phyloP scores from a whole-genome alignment of 2,329 filamentous ascomycete species.

The Arthrobotrys iridis region DNA sequence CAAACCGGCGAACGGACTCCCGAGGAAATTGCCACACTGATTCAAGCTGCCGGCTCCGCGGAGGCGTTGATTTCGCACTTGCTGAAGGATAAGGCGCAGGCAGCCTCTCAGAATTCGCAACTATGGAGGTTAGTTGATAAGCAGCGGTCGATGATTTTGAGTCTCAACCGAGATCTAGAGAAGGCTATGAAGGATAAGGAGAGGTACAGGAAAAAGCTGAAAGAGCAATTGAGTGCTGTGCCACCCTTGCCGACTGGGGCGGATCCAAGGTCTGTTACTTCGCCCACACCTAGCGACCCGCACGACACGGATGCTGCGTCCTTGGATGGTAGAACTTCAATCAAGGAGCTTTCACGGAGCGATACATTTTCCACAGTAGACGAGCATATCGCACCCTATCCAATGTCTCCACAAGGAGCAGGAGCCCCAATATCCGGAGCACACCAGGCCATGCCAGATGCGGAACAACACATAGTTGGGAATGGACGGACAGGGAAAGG shows the following conservation, averaged over 20 bases:
- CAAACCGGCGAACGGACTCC: constrained; percentile 66
- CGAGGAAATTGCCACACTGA: constrained; percentile 80
- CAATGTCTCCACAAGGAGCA: constrained; percentile 44
- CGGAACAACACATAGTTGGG: constrained; percentile 45
- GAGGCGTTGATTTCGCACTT: constrained; percentile 89
- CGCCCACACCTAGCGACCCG: constrained; percentile 58
- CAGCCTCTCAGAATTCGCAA: constrained; percentile 87
- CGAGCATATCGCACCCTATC: constrained; percentile 39
- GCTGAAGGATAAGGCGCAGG: constrained; percentile 88
- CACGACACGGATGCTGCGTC: constrained; percentile 57
- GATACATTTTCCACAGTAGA: constrained; percentile 44
- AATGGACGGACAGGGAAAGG: constrained; percentile 11
- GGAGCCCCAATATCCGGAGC: constrained; percentile 1
- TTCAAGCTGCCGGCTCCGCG: constrained; percentile 84
- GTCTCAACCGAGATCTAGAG: constrained; percentile 93
- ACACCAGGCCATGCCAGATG: constrained; percentile 49
- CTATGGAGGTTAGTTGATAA: constrained; percentile 97
- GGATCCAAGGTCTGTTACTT: constrained; percentile 55
- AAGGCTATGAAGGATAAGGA: constrained; percentile 93
- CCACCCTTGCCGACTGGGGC: constrained; percentile 60
- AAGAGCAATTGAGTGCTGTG: constrained; percentile 72
- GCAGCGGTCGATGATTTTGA: constrained; percentile 90
- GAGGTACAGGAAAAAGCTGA: constrained; percentile 87
- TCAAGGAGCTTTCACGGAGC: constrained; percentile 37
- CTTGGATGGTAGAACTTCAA: constrained; percentile 55